Evolutionary conservation across 202 grass and related monocot species (phyloP).

Genomic region (Zizania palustris): DNA sequence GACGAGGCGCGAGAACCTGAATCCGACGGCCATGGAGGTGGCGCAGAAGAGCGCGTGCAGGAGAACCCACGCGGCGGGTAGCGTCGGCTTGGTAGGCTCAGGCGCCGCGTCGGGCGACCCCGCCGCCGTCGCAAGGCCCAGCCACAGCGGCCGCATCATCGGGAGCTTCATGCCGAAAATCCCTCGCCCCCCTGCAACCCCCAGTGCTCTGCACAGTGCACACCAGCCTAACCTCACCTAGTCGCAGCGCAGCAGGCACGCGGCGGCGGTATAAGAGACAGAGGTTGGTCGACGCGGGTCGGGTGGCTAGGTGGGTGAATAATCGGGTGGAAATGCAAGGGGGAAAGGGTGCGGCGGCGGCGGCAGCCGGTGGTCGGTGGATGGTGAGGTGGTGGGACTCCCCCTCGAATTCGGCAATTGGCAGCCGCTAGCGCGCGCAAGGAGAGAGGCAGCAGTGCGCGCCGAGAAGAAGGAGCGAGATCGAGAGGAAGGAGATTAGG

Average conservation of each 20-base stretch:
- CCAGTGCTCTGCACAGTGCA: no score
- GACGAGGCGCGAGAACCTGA: conserved; percentile 88
- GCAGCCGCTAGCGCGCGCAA: conserved; percentile 7
- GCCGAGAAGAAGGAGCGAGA: not conserved
- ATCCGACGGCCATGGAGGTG: conserved; percentile 69
- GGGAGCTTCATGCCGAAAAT: conserved; percentile 58
- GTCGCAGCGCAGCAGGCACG: not conserved
- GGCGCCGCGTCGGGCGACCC: conserved; percentile 26
- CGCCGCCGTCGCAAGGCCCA: conserved; percentile 3
- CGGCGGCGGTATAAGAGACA: not conserved
- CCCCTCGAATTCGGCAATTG: conserved; percentile 29
- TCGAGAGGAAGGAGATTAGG: not conserved
- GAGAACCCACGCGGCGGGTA: conserved; percentile 63
- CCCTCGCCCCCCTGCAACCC: not conserved
- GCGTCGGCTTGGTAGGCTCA: conserved; percentile 48
- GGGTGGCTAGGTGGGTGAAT: not conserved
- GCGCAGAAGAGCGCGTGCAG: conserved; percentile 79
- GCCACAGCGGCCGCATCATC: conserved; percentile 53
- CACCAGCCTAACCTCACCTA: not conserved
- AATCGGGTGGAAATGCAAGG: not conserved
- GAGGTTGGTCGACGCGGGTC: not conserved
- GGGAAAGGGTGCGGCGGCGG: not conserved
- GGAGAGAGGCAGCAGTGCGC: conserved; percentile 3
- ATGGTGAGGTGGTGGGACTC: conserved; percentile 18
- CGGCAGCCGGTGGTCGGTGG: conserved; percentile 28